A percentile compares a stretch with the other conserved stretches of the same genome.
These are phyloP conservation scores for Fusarium sp. DNA, from an alignment of 2,329 filamentous ascomycete genomes.

Conservation along the genomic window DNA sequence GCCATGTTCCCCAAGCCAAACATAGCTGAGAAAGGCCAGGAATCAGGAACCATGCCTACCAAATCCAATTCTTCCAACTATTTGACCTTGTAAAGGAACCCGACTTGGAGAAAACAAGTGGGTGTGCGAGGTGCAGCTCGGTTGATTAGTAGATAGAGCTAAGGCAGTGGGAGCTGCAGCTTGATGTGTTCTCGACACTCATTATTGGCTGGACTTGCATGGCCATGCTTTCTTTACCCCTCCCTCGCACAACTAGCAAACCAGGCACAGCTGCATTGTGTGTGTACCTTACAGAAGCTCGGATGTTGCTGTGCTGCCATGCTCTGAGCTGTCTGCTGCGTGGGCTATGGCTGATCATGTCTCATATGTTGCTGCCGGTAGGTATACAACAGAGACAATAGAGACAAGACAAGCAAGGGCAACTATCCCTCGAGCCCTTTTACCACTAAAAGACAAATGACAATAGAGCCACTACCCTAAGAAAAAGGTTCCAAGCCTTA, in stretches of 20 bases:
- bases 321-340: neutral
- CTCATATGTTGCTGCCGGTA: constrained; percentile 3
- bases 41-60: too few species aligned
- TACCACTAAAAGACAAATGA: neutral
- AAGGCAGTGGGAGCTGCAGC: constrained; percentile 29
- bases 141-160: constrained; percentile 34
- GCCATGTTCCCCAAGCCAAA: too few species aligned
- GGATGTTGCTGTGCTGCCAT: neutral
- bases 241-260: constrained; percentile 23
- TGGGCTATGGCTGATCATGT: constrained; percentile 20
- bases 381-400: constrained; percentile 4
- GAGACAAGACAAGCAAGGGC: neutral
- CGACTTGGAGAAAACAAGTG: constrained; percentile 13
- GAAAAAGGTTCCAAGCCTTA: constrained; percentile 22
- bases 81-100: neutral
- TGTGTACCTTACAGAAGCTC: constrained; percentile 41
- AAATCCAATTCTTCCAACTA: constrained; percentile 2
- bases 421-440: constrained; percentile 1
- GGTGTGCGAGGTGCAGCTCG: constrained; percentile 27
- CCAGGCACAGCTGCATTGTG: constrained; percentile 31
- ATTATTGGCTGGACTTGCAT: constrained; percentile 20
- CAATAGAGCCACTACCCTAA: constrained; percentile 24
- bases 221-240: constrained; percentile 26
- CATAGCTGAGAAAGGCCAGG: too few species aligned
- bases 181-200: constrained; percentile 5